Base-by-base conservation (phyloP, 306 rosid species). In the Glycine tomentella region DNA sequence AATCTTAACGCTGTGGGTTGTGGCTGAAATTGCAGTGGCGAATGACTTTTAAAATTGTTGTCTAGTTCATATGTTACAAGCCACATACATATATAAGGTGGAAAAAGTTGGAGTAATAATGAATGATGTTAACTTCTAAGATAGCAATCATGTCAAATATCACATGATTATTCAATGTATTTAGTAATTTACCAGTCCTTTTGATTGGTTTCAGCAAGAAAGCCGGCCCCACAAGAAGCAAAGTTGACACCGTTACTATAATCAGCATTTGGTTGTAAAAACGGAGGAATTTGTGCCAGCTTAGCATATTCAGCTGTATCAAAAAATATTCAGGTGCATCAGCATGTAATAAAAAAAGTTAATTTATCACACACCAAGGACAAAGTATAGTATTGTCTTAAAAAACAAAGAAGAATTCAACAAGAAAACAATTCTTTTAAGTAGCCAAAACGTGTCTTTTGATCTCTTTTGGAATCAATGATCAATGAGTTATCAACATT, bases 151-250 rank as follows among this genome's bases (percentile, higher is more conserved):
- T 7, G 7, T 56, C 59, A 40, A 45, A 56, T 3, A 8, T 64
- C 49, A 64, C 36, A 65, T 74, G 62, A 20, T 50, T 48, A 50
- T 62, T 11, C 40, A 34, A 15, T 50, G 15, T 40, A 11, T 80
- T 56, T 25, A 68, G 0, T 42, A 12, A 69, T 79, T 69, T 69
- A 90, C 94, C 85, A 63, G 72, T 58, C 91, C 93, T 11, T 84
- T 11, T 84, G 89, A 75, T 87, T 80, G 82, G 94, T 92, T 82
- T 88, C 90, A 17, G 83, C 9, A 74, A 92, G 94, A 50, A 87
- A 83, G 16, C 94, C 92, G 17, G 92, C 92, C 9, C 94, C 94
- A 61, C 91, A 92, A 49, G 97, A 92, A 56, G 97, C 92, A 68
- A 92, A 90, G 87, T 92, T 90, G 25, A 85, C 92, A 10, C 94